These are phyloP conservation scores for Alternaria gansuensis DNA, from an alignment of 2,329 filamentous ascomycete genomes.

Conservation along the genomic window DNA sequence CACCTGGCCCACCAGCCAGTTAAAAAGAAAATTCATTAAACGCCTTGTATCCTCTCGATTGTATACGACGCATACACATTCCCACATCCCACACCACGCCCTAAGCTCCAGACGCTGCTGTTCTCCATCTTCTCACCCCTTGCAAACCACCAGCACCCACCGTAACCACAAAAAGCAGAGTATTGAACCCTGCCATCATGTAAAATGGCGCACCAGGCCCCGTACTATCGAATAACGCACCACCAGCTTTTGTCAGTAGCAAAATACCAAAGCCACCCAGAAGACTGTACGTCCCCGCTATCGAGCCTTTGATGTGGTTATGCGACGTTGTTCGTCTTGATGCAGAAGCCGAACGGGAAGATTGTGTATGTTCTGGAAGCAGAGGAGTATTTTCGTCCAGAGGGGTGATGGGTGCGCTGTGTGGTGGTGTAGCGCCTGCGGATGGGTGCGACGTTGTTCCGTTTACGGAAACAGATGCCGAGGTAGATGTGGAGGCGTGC, in stretches of 20 bases:
- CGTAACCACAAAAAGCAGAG: conserved; percentile 66
- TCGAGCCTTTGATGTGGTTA: conserved; percentile 83
- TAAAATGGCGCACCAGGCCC: conserved; percentile 86
- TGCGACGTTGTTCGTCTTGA: conserved; percentile 34
- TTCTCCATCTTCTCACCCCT: conserved; percentile 19
- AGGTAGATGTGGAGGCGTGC: conserved; percentile 15
- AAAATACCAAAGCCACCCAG: conserved; percentile 90
- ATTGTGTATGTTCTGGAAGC: conserved; percentile 27
- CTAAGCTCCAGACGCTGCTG: neutral
- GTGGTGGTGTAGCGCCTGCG: conserved; percentile 46
- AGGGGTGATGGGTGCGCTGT: conserved; percentile 42
- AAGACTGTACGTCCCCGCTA: conserved; percentile 92
- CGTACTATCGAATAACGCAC: conserved; percentile 80
- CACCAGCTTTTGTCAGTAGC: conserved; percentile 89
- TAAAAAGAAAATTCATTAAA: no score
- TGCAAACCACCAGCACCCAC: conserved; percentile 32
- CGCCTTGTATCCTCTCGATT: neutral
- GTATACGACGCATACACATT: neutral
- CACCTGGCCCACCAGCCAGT: neutral
- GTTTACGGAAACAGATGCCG: conserved; percentile 14
- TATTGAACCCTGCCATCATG: conserved; percentile 92
- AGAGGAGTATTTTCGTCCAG: conserved; percentile 44
- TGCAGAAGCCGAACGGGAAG: conserved; percentile 1
- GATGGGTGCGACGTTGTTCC: conserved; percentile 40
- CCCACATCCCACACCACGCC: neutral